phyloP scores from a whole-genome alignment of 306 rosid species.

The Cotoneaster glaucophyllus region DNA sequence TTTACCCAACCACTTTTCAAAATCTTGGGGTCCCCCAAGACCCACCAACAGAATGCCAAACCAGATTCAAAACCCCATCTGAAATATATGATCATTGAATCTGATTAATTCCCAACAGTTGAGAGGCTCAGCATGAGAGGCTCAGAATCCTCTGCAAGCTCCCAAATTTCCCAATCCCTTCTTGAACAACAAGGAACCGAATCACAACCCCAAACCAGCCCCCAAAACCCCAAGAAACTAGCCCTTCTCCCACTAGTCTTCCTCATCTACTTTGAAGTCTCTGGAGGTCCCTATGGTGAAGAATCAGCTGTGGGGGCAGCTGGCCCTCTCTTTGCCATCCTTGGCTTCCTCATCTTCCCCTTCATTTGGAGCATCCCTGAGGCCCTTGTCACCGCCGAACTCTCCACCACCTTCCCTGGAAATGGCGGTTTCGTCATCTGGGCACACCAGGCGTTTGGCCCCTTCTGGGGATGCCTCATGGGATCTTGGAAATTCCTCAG shows the following conservation, averaged over 20 bases:
- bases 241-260: constrained; percentile 30
- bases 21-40: not conserved
- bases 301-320: constrained; percentile 27
- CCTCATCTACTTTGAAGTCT: constrained; percentile 40
- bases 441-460: constrained; percentile 35
- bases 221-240: constrained; percentile 21
- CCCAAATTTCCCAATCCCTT: constrained; percentile 6
- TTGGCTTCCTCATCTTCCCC: constrained; percentile 41
- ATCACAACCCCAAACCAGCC: not conserved
- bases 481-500: constrained; percentile 38
- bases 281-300: constrained; percentile 35
- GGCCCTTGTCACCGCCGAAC: constrained; percentile 37
- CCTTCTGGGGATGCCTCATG: constrained; percentile 44
- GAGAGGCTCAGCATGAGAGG: constrained; percentile 2
- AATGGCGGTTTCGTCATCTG: constrained; percentile 40
- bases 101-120: not conserved
- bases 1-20: not conserved
- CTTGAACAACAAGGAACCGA: not conserved
- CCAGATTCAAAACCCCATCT: not conserved
- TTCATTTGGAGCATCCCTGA: constrained; percentile 40
- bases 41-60: not conserved
- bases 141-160: not conserved
- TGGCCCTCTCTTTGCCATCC: constrained; percentile 34
- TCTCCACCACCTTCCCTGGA: constrained; percentile 39
- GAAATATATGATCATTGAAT: not conserved